Base-by-base conservation (phyloP, 768 basidiomycete genomes). In the Boletellus sp. region DNA sequence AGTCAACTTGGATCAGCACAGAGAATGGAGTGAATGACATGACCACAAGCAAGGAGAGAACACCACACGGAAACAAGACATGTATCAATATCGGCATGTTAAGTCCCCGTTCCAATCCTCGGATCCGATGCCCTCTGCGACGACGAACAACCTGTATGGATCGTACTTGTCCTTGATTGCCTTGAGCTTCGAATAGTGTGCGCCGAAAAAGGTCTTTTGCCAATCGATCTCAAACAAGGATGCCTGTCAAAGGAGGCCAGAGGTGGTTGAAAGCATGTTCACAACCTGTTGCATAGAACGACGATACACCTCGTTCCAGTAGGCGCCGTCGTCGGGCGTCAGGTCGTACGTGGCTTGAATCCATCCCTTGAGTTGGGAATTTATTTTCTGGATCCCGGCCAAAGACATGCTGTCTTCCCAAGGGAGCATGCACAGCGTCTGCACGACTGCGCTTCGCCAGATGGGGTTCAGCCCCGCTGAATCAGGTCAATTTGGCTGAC, bases 181-280 rank as follows among this genome's bases (percentile, higher is more conserved):
- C n/a, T n/a, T n/a, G n/a, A n/a, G n/a, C n/a, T n/a, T n/a, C 79
- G 60, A 80, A 47, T 77, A 76, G 50, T 80, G 75, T 0, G 67
- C 56, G 4, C 78, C 77, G 48, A 76, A 81, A 65, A 75, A 78
- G 0, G 72, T 65, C 38, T 68, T 53, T 52, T 73, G 58, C 42
- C 69, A 72, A 46, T 77, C 58, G 5, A 54, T 54, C 53, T 77
- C 74, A 34, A 73, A 71, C 41, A 72, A 54, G 1, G 71, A 75
- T 4, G 72, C 78, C 78, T 78, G 45, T 24, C 2, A 16, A 28
- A 28, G 1, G n/a, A n/a, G n/a, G n/a, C n/a, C n/a, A n/a, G n/a
- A n/a, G n/a, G n/a, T n/a, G n/a, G n/a, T n/a, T n/a, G n/a, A n/a
- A n/a, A n/a, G n/a, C n/a, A n/a, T n/a, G n/a, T n/a, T n/a, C n/a